Evolutionary conservation across 1,139 yeast genomes (phyloP), one percentile per base, ranked within the genome.

Genomic region (Blastobotrys proliferans): DNA sequence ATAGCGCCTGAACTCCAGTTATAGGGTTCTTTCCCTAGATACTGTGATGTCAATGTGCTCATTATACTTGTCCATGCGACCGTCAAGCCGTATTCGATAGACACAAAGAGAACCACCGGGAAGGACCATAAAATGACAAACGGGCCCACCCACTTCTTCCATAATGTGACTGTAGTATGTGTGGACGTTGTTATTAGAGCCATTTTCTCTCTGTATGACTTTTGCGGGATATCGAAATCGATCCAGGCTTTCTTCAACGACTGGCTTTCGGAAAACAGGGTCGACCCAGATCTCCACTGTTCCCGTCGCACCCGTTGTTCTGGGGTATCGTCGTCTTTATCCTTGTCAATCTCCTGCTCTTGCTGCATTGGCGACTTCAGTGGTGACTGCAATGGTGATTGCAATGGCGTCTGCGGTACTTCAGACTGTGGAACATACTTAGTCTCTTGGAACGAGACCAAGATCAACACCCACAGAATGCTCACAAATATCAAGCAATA

Each of bases 361-460:
- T 38, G 14, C 3, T 38, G 32, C 16, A 26, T 30, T 8, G 30
- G 30, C 10, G 30, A 11, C 11, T 11, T 11, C 26, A 29, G 49
- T 50, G 21, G 45, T 31, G 6, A 26, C 19, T 53, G 57, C 53
- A 72, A 61, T n/a, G n/a, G n/a, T n/a, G n/a, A n/a, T n/a, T n/a
- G n/a, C n/a, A n/a, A n/a, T n/a, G n/a, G n/a, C n/a, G n/a, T n/a
- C n/a, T n/a, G n/a, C n/a, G n/a, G n/a, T n/a, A n/a, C n/a, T n/a
- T n/a, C n/a, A n/a, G n/a, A n/a, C n/a, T n/a, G n/a, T n/a, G n/a
- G n/a, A 19, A 60, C 57, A 51, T 64, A 72, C 47, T 67, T 69
- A 3, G 77, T 72, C 51, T 73, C 78, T 54, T 73, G 77, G 67
- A 72, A 63, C 36, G 68, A 64, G 49, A 73, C 54, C 50, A 63